These are phyloP conservation scores for Entomortierella chlamydospora DNA, from an alignment of 192 early-diverging fungal genomes.

Conservation along the genomic window DNA sequence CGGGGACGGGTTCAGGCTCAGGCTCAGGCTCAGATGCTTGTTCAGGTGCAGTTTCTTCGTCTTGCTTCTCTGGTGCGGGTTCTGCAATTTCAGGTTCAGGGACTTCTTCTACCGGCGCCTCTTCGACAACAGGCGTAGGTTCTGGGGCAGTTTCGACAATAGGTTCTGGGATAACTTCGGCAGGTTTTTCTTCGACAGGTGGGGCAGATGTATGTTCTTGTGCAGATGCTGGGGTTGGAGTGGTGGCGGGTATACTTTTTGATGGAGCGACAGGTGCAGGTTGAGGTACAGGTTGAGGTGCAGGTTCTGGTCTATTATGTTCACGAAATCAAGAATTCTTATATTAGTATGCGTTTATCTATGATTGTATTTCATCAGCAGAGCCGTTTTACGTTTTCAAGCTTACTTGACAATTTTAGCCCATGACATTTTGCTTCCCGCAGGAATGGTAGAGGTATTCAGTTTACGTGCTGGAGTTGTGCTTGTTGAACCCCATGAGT, in stretches of 20 bases:
- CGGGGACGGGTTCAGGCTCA: conserved; percentile 21
- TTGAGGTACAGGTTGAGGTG: conserved; percentile 37
- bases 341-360: no score
- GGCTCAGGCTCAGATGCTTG: conserved; percentile 27
- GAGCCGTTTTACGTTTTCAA: background rate
- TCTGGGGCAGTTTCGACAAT: conserved; percentile 46
- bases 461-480: conserved; percentile 32
- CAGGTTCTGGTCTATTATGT: conserved; percentile 59
- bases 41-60: conserved; percentile 18
- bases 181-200: conserved; percentile 53
- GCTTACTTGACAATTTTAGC: conserved; percentile 74
- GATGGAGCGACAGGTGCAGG: conserved; percentile 53
- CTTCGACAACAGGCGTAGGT: conserved; percentile 36
- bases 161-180: conserved; percentile 41
- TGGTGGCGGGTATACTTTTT: conserved; percentile 35
- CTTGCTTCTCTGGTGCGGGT: conserved; percentile 29
- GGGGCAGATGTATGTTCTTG: conserved; percentile 54
- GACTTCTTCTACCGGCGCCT: conserved; percentile 33
- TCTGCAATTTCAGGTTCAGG: conserved; percentile 39
- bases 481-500: conserved; percentile 26
- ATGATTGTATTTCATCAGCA: no score
- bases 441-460: conserved; percentile 53
- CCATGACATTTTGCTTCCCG: conserved; percentile 65
- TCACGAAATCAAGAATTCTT: background rate
- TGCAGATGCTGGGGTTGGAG: conserved; percentile 37